Conservation (phyloP, 163 green algal species). For the Coccomyxa subellipsoidea region DNA sequence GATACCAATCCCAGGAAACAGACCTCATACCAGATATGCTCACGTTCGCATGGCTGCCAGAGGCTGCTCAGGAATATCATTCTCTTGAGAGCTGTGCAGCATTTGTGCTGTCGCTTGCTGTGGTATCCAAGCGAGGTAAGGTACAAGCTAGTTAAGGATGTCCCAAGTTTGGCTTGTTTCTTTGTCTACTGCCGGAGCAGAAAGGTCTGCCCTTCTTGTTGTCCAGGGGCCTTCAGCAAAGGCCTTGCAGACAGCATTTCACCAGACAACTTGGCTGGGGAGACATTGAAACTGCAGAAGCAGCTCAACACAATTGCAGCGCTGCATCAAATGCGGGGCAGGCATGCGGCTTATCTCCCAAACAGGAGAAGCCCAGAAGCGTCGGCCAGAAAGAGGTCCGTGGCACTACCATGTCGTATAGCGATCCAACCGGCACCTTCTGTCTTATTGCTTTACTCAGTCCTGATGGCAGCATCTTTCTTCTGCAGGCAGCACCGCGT, state of each 20-base stretch:
- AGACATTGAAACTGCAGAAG: not conserved
- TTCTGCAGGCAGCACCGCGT: not conserved
- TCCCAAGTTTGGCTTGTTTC: too few species aligned
- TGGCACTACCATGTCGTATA: not conserved
- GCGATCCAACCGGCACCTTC: not conserved
- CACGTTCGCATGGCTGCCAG: not conserved
- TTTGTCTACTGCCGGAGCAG: too few species aligned
- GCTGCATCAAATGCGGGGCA: not conserved
- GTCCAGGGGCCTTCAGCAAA: not conserved
- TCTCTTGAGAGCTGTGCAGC: not conserved
- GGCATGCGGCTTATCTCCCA: not conserved
- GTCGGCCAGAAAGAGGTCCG: not conserved
- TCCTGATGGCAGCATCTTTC: not conserved
- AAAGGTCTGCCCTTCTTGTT: not conserved
- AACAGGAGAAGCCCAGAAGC: not conserved
- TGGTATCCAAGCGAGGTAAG: not conserved
- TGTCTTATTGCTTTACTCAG: not conserved
- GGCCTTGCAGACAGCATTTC: not conserved
- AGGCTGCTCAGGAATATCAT: not conserved
- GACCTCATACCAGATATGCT: not conserved
- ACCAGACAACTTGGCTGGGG: not conserved
- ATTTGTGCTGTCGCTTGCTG: not conserved
- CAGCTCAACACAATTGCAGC: not conserved
- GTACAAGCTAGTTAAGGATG: not conserved
- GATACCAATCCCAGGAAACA: not conserved